Base-by-base conservation (phyloP, 2,329 filamentous ascomycete genomes). In the Fusarium robinianum region DNA sequence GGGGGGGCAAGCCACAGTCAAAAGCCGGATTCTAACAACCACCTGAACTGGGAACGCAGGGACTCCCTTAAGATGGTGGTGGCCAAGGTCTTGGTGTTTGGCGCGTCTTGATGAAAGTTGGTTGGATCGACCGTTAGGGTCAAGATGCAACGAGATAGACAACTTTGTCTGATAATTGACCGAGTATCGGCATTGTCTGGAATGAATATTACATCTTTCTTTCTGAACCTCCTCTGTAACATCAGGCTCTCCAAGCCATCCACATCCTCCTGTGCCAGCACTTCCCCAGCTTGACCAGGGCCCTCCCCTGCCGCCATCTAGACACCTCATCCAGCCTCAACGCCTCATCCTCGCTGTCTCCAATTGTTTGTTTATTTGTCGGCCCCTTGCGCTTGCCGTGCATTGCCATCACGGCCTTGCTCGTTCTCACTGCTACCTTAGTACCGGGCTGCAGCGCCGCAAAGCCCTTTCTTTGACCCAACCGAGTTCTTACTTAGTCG, bases 281-380 rank as follows among this genome's bases (percentile, higher is more conserved):
- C 45, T 51, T 49, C 42, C 34, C 24, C n/a, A 16, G n/a, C 41
- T 12, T 44, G 35, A n/a, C n/a, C 51, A 57, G 53, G 58, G 57
- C 40, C 41, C 30, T 45, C 46, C 55, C 55, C 48, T 55, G 53
- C 15, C 41, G 15, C 27, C 32, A n/a, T 37, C 34, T 10, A 26
- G 42, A 41, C 53, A 49, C 39, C 38, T 55, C 46, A 53, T 56
- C 38, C 43, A 60, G 54, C 54, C 54, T 58, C 48, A 57, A 49
- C 27, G 27, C 33, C 15, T 26, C 36, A 51, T 49, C 43, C 50
- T 42, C 42, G 47, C 40, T 34, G 24, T 24, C 19, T 37, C 14
- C 38, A 31, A 14, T 18, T 31, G 17, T 19, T 34, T 30, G 35
- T 41, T 42, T 34, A n/a, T n/a, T 34, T 30, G 25, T 15, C 22